Evolutionary conservation across 176 grass and related monocot species (phyloP).

Genomic region (Chrysopogon serrulatus): DNA sequence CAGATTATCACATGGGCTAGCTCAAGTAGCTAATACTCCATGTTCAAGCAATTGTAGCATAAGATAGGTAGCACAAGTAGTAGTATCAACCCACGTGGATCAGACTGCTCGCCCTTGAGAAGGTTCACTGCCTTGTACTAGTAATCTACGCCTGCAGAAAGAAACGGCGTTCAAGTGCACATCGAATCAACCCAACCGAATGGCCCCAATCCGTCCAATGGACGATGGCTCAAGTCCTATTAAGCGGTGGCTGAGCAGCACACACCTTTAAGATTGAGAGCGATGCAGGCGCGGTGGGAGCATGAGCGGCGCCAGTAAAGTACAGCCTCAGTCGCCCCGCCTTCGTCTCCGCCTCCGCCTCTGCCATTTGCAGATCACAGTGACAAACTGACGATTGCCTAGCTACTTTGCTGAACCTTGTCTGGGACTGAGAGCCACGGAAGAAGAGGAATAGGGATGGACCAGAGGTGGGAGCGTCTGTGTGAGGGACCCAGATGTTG

Average conservation of each 20-base stretch:
- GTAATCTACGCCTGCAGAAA: constrained; percentile 21
- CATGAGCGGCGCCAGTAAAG: constrained; percentile 66
- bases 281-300: constrained; percentile 59
- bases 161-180: no score
- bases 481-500: no score
- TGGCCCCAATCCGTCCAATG: background rate
- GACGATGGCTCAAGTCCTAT: background rate
- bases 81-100: constrained; percentile 22
- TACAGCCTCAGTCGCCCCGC: constrained; percentile 21
- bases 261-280: constrained; percentile 68
- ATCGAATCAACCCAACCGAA: background rate
- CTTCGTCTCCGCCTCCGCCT: background rate
- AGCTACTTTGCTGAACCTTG: background rate
- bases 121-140: constrained; percentile 56
- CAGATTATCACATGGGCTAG: no score
- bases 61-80: no score
- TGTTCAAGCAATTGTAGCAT: background rate
- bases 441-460: background rate
- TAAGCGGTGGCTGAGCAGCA: background rate
- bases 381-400: background rate
- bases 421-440: no score
- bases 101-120: constrained; percentile 48
- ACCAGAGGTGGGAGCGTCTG: no score
- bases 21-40: no score
- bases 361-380: constrained; percentile 12